phyloP scores from a whole-genome alignment of 2,329 filamentous ascomycete genomes.

The Stachybotrys chartarum region DNA sequence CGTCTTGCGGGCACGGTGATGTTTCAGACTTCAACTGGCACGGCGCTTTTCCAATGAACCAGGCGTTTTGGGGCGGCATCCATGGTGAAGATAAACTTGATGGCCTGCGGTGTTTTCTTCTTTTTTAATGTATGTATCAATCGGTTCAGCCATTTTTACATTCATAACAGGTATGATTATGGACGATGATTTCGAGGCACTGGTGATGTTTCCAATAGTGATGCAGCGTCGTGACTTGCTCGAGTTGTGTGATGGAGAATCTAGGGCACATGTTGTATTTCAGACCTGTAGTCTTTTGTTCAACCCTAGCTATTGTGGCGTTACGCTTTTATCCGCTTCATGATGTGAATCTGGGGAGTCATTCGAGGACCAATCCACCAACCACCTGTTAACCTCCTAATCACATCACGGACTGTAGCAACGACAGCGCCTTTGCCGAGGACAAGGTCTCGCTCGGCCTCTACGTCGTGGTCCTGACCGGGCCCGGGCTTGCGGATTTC shows the following conservation, averaged over 20 bases:
- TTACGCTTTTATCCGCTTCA: slow-evolving; percentile 25
- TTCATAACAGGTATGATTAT: no score
- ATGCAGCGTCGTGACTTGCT: no score
- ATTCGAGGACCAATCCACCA: slow-evolving; percentile 61
- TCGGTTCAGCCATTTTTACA: no score
- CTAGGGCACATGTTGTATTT: no score
- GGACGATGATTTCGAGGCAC: no score
- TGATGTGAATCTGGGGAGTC: slow-evolving; percentile 45
- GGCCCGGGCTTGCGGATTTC: slow-evolving; percentile 47
- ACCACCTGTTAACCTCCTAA: slow-evolving; percentile 44
- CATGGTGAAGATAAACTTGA: no score
- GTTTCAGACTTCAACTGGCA: not conserved
- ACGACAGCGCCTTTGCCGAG: slow-evolving; percentile 39
- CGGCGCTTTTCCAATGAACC: not conserved
- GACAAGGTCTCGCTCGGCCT: slow-evolving; percentile 15
- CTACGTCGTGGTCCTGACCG: not conserved
- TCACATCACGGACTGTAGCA: slow-evolving; percentile 27
- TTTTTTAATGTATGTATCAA: no score
- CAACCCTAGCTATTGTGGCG: not conserved
- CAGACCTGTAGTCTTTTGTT: not conserved
- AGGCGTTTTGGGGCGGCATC: not conserved
- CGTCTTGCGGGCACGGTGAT: not conserved
- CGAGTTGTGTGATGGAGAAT: no score
- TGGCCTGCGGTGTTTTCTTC: no score
- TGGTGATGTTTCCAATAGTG: no score